Base-by-base conservation (phyloP, 352 stramenopile species). In the Proteromonas lacertae region DNA sequence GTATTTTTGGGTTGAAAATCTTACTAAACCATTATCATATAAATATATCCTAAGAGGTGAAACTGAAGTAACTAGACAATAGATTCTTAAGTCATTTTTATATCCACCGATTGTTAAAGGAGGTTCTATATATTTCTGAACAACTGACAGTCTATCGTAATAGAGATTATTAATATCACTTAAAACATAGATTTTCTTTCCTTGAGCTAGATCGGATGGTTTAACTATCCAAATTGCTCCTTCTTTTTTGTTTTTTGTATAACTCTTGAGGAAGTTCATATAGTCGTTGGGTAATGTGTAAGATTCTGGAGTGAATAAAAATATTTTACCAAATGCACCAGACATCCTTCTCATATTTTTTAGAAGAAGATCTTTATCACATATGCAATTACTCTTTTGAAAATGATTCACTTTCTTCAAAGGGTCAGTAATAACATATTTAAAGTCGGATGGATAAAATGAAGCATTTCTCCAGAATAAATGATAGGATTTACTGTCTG, bases 161-260 rank as follows among this genome's bases (percentile, higher is more conserved):
- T n/a, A n/a, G n/a, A n/a, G n/a, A n/a, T n/a, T n/a, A n/a, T n/a
- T n/a, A n/a, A n/a, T n/a, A n/a, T n/a, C 80, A 41, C 76, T 82
- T 38, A 87, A 65, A 42, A 87, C 73, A 45, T 83, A 87, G 26
- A 87, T 87, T 20, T 69, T 68, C 42, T 80, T 81, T n/a, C 71
- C 71, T 51, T 87, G 71, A 0, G 69, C 68, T 13, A 61, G 56
- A 12, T 63, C 74, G 18, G 62, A 76, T 0, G 72, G 72, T 37
- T 88, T 88, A 71, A 88, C 86, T 47, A 88, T 88, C 72, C 72
- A 88, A 61, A 75, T 75, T 14, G 52, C 53, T n/a, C n/a, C n/a
- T n/a, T n/a, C n/a, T 50, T 73, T 67, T 9, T 61, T 62, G 35
- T 68, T 77, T 25, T 47, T 43, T 10, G 44, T 43, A 35, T 59